Base-by-base conservation (phyloP, 208 protist species). In the Trypanosomatidae sp. region DNA sequence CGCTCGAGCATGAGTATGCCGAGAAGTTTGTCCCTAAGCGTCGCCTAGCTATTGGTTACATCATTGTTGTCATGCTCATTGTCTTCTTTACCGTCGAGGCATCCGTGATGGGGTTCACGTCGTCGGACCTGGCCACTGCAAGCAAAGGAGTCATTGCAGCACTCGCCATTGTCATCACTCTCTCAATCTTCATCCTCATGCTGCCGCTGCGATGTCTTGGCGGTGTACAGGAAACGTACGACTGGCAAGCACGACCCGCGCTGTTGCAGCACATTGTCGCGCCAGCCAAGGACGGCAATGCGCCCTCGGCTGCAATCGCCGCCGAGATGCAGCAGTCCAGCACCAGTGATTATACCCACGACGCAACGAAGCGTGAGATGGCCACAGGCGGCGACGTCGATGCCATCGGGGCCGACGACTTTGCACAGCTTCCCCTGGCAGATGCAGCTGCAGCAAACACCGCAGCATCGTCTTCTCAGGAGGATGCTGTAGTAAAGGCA, bases 21-120 rank as follows among this genome's bases (percentile, higher is more conserved):
- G 41, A 40, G 28, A 75, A 82, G 56, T 66, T 63, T 28, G 64
- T 76, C n/a, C 72, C 72, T 19, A 16, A 76, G 8, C 66, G 55
- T 3, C 57, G 72, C 22, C 46, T 76, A 1, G 42, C 55, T 32
- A 38, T 70, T 8, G 67, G 66, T 39, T 82, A 74, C 64, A 37
- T 43, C 2, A 46, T 76, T 4, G 55, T 73, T 0, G 32, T 63
- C 26, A 23, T 15, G 7, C 58, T 82, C 2, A 49, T 76, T 32
- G 43, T 82, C 39, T 82, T 82, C 51, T 71, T 72, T 46, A 66
- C 67, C 13, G 53, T 76, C 0, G 63, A 68, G 56, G 56, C 72
- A 4, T 63, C 72, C 3, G 56, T 82, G 5, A 28, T 73, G 3
- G 68, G 62, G 18, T 82, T 76, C 65, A 58, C 43, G 2, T 15